Percentiles rank a stretch among this genome's conserved stretches.
phyloP scores from a whole-genome alignment of 805 yeast species.

The Nakazawaea anatomiae region DNA sequence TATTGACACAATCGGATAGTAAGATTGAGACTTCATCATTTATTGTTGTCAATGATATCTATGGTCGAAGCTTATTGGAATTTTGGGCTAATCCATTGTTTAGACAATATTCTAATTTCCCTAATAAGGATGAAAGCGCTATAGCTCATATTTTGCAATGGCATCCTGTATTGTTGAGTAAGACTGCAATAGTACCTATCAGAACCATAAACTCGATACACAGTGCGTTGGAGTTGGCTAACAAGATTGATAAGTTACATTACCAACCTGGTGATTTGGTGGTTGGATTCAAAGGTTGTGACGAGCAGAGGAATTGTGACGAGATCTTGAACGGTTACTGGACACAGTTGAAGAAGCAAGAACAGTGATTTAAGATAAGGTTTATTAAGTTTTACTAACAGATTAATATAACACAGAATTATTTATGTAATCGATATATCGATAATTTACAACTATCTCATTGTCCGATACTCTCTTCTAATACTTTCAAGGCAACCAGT shows the following conservation, averaged over 20 bases:
- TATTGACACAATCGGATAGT: conserved; percentile 63
- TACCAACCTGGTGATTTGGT: conserved; percentile 66
- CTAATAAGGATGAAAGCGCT: conserved; percentile 56
- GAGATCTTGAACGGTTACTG: conserved; percentile 34
- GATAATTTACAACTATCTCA: neutral
- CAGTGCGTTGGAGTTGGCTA: conserved; percentile 27
- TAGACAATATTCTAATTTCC: conserved; percentile 60
- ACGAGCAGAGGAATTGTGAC: conserved; percentile 45
- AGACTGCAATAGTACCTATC: conserved; percentile 66
- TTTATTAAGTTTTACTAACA: no score
- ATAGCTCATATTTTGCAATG: conserved; percentile 87
- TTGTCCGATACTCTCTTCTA: conserved; percentile 52
- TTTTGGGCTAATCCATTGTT: conserved; percentile 72
- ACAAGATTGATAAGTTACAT: conserved; percentile 37
- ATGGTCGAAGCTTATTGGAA: conserved; percentile 68
- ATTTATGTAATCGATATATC: no score
- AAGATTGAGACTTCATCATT: conserved; percentile 68
- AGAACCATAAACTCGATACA: conserved; percentile 47
- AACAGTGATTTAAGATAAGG: neutral
- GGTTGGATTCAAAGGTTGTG: conserved; percentile 56
- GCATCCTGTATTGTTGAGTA: conserved; percentile 81
- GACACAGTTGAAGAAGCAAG: conserved; percentile 20
- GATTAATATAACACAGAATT: no score
- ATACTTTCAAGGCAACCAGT: conserved; percentile 68
- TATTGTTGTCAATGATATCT: conserved; percentile 58